A percentile compares a stretch with the other conserved stretches of the same genome.
Evolutionary conservation across 2,329 filamentous ascomycete genomes (phyloP).

Genomic region (Aspergillus novofumigatus): DNA sequence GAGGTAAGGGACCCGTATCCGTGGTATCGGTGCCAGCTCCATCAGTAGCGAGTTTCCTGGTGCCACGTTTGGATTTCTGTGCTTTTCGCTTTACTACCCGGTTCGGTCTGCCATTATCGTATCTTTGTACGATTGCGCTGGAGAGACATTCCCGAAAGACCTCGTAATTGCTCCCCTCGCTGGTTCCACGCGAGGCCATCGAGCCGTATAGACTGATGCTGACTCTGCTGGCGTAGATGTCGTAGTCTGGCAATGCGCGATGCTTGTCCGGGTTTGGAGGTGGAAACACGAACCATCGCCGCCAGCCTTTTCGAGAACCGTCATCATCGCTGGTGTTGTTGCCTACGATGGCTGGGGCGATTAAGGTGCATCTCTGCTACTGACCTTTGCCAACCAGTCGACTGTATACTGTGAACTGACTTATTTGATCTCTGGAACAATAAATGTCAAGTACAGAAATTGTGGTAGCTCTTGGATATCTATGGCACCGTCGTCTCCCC

Average conservation of each 20-base stretch:
- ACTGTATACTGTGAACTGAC: not conserved
- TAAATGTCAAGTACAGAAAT: constrained; percentile 22
- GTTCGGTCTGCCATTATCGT: constrained; percentile 46
- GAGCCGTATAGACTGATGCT: constrained; percentile 13
- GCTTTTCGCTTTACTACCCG: constrained; percentile 31
- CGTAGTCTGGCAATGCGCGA: not conserved
- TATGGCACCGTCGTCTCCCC: constrained; percentile 73
- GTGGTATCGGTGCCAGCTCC: constrained; percentile 5
- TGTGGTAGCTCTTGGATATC: constrained; percentile 68
- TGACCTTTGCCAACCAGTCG: not conserved
- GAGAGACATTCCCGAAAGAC: constrained; percentile 73
- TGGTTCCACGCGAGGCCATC: constrained; percentile 31
- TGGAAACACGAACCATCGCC: not conserved
- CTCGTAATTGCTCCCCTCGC: constrained; percentile 54
- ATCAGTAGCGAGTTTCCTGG: constrained; percentile 16
- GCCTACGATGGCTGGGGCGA: not conserved
- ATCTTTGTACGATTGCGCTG: constrained; percentile 61
- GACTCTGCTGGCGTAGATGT: constrained; percentile 4
- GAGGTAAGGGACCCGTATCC: not conserved
- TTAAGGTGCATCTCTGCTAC: not conserved
- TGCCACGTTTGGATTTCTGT: constrained; percentile 18
- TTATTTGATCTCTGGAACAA: constrained; percentile 3
- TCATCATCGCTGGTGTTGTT: constrained; percentile 4
- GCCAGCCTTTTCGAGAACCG: not conserved
- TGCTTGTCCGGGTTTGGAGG: not conserved